phyloP scores from a whole-genome alignment of 768 basidiomycete species.

The Hemileccinum impolitum region DNA sequence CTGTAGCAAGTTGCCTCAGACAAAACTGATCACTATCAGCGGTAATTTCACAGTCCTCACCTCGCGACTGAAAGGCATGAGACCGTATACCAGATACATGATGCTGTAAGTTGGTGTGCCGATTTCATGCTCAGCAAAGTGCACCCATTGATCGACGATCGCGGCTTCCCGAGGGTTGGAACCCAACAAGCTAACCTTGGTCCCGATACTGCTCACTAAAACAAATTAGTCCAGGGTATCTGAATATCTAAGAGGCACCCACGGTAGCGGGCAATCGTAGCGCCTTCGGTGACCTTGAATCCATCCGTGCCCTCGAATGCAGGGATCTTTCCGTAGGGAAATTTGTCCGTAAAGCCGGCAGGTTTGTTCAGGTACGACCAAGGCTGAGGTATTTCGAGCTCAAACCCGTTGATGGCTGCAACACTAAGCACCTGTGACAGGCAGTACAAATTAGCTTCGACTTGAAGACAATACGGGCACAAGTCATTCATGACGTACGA shows the following conservation, averaged over 20 bases:
- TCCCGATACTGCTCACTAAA: constrained; percentile 16
- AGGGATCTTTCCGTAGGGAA: constrained; percentile 22
- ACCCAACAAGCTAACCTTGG: constrained; percentile 8
- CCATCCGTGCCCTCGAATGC: constrained; percentile 20
- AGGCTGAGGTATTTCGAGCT: constrained; percentile 8
- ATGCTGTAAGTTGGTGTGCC: background rate
- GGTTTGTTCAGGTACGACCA: constrained; percentile 16
- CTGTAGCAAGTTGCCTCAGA: too few species aligned
- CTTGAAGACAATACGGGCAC: background rate
- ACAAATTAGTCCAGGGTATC: background rate
- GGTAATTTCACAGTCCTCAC: background rate
- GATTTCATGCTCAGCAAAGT: constrained; percentile 20
- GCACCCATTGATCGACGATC: constrained; percentile 20
- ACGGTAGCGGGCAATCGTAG: constrained; percentile 22
- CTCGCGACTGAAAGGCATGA: constrained; percentile 6
- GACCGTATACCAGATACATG: constrained; percentile 2
- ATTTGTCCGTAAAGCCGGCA: constrained; percentile 10
- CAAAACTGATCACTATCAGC: too few species aligned
- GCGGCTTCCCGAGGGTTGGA: constrained; percentile 8
- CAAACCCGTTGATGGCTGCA: constrained; percentile 16
- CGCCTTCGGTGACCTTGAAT: constrained; percentile 16
- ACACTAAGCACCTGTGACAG: constrained; percentile 15
- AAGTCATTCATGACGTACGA: constrained; percentile 1
- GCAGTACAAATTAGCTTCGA: background rate
- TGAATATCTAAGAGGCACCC: constrained; percentile 2